phyloP scores from a whole-genome alignment of 2,329 filamentous ascomycete species.

The Epichloe gansuensis region DNA sequence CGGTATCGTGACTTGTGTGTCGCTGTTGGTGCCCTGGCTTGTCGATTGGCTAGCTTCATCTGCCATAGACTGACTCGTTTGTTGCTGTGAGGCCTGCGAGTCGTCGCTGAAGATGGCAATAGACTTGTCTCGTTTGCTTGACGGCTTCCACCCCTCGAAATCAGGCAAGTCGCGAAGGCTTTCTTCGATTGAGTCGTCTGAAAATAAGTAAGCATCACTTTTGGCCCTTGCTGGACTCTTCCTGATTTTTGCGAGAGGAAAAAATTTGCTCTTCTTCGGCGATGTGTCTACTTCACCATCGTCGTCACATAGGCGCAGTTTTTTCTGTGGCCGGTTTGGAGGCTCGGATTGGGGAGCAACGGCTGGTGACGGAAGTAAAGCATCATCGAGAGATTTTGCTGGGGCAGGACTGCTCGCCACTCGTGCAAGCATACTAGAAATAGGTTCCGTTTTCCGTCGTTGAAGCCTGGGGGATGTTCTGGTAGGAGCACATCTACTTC shows the following conservation, averaged over 20 bases:
- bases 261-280: conserved; percentile 41
- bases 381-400: conserved; percentile 6
- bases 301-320: conserved; percentile 41
- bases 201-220: conserved; percentile 33
- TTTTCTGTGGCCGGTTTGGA: conserved; percentile 37
- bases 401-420: conserved; percentile 12
- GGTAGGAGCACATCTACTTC: conserved; percentile 9
- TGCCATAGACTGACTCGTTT: conserved; percentile 3
- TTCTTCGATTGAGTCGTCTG: conserved; percentile 45
- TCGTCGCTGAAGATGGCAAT: conserved; percentile 35
- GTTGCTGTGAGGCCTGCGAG: conserved; percentile 13
- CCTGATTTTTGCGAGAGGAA: conserved; percentile 22
- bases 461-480: conserved; percentile 27
- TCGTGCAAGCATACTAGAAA: conserved; percentile 29
- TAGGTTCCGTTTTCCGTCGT: conserved; percentile 40
- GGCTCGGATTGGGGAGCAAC: conserved; percentile 11
- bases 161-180: conserved; percentile 39
- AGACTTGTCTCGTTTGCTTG: conserved; percentile 21
- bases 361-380: conserved; percentile 5
- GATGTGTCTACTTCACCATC: conserved; percentile 18
- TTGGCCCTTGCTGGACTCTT: conserved; percentile 17
- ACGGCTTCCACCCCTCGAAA: conserved; percentile 32
- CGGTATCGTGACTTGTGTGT: neutral
- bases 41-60: conserved; percentile 4
- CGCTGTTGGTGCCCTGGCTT: conserved; percentile 1